Conservation (phyloP, 805 yeast genomes). For the Metschnikowia hibisci region DNA sequence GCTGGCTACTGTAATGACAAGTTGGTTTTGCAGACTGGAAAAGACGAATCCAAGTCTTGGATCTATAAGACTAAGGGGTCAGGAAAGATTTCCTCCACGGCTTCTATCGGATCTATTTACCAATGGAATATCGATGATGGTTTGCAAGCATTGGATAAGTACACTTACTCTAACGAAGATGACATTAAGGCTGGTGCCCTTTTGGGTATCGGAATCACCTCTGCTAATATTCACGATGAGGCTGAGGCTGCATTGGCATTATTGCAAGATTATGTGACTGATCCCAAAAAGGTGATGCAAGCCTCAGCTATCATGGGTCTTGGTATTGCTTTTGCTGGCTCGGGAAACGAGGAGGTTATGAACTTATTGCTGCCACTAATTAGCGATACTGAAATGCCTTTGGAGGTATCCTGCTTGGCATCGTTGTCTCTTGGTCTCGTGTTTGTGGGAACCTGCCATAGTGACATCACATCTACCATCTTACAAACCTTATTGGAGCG, state of each 20-base stretch:
- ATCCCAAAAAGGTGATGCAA: slow-evolving; percentile 58
- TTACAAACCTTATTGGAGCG: slow-evolving; percentile 88
- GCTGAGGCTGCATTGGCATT: slow-evolving; percentile 88
- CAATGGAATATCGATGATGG: slow-evolving; percentile 93
- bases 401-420: slow-evolving; percentile 81
- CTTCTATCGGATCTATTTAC: slow-evolving; percentile 82
- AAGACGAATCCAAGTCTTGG: slow-evolving; percentile 72
- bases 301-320: slow-evolving; percentile 85
- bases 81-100: slow-evolving; percentile 90
- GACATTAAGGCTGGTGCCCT: slow-evolving; percentile 95
- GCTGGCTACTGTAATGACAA: slow-evolving; percentile 89
- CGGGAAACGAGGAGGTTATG: slow-evolving; percentile 79
- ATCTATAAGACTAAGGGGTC: slow-evolving; percentile 87
- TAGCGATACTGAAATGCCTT: slow-evolving; percentile 65
- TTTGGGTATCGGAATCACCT: slow-evolving; percentile 89
- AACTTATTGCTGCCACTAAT: slow-evolving; percentile 77
- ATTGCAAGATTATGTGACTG: slow-evolving; percentile 76
- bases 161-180: slow-evolving; percentile 77
- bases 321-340: slow-evolving; percentile 94
- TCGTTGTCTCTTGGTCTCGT: slow-evolving; percentile 91
- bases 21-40: slow-evolving; percentile 55
- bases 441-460: slow-evolving; percentile 93
- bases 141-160: slow-evolving; percentile 83
- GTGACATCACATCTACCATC: slow-evolving; percentile 89
- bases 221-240: slow-evolving; percentile 92